These are phyloP conservation scores for Rosellinia necatrix DNA, from an alignment of 2,329 filamentous ascomycete genomes.

Conservation along the genomic window DNA sequence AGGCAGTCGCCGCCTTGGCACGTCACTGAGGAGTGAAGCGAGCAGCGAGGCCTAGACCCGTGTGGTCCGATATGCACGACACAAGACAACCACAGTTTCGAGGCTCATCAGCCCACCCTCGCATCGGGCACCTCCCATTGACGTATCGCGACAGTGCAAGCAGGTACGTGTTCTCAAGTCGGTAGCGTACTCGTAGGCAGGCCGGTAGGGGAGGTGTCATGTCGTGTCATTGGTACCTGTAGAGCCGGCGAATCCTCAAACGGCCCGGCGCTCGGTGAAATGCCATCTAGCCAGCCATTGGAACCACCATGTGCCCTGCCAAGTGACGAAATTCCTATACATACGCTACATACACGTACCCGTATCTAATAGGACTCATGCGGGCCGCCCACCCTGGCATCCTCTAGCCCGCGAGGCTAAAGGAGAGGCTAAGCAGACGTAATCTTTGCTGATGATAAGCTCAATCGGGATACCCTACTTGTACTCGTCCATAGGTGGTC, in stretches of 20 bases:
- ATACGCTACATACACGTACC: no score
- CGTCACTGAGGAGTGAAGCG: background rate
- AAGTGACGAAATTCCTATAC: slow-evolving; percentile 2
- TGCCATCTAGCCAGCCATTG: slow-evolving; percentile 14
- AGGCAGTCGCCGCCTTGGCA: background rate
- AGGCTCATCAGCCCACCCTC: slow-evolving; percentile 8
- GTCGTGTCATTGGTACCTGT: no score
- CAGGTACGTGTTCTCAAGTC: no score
- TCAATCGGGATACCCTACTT: background rate
- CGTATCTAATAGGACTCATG: slow-evolving; percentile 7
- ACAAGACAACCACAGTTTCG: background rate
- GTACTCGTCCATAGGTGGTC: background rate
- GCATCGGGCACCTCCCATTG: background rate
- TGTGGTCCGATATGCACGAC: slow-evolving; percentile 3
- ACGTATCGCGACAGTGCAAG: no score
- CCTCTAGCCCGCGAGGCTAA: slow-evolving; percentile 18
- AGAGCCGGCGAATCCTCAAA: slow-evolving; percentile 15
- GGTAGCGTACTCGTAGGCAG: no score
- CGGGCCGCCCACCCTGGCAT: slow-evolving; percentile 24
- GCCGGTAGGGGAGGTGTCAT: no score
- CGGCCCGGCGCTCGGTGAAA: slow-evolving; percentile 29
- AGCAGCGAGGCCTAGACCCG: slow-evolving; percentile 14
- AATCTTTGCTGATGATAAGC: slow-evolving; percentile 15
- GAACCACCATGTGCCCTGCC: slow-evolving; percentile 20
- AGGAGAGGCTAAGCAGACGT: background rate